Base-by-base conservation (phyloP, 2,329 filamentous ascomycete species). In the Aspergillus brunneoviolaceus region DNA sequence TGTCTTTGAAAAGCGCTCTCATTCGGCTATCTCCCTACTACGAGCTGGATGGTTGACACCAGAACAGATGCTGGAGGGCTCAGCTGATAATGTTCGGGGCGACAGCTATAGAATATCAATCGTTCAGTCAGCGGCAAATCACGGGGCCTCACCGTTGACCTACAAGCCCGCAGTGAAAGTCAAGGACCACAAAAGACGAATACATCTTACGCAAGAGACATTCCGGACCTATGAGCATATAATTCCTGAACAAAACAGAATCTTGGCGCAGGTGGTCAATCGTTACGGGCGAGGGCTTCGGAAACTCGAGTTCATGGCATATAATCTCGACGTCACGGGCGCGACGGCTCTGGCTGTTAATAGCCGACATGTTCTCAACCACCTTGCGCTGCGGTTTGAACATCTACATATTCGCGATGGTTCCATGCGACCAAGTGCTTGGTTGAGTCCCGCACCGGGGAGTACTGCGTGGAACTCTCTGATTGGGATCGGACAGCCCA, bases 321-420 rank as follows among this genome's bases (percentile, higher is more conserved):
- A 71, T 35, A 66, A 73, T 45, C 60, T 76, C n/a, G 68, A 72
- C 53, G 55, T 61, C 4, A 61, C 68, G 12, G 68, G 73, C 12
- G 68, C 73, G n/a, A 62, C 60, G 47, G 67, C 69, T 11, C 42
- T 73, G n/a, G 65, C 63, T 4, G 55, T 57, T 1, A 64, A 57
- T 14, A 72, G 70, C 53, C 58, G 63, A 45, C 35, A 63, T 45
- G 64, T 60, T 19, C 63, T 76, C 48, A 69, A 67, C 5, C 66
- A 73, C 59, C 66, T 76, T n/a, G 70, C 69, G 12, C 63, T 76
- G 51, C 71, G 72, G 25, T 75, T 76, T 58, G 70, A 70, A 45
- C 74, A 76, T 60, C 69, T 67, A 2, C 72, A 74, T 42, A 67
- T 76, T 33, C 69, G 74, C 42, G 72, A 75, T 39, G 64, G 66